Evolutionary conservation across 1,284 basidiomycete genomes (phyloP), one percentile per base, ranked within the genome.

Genomic region (Flammula alnicola): DNA sequence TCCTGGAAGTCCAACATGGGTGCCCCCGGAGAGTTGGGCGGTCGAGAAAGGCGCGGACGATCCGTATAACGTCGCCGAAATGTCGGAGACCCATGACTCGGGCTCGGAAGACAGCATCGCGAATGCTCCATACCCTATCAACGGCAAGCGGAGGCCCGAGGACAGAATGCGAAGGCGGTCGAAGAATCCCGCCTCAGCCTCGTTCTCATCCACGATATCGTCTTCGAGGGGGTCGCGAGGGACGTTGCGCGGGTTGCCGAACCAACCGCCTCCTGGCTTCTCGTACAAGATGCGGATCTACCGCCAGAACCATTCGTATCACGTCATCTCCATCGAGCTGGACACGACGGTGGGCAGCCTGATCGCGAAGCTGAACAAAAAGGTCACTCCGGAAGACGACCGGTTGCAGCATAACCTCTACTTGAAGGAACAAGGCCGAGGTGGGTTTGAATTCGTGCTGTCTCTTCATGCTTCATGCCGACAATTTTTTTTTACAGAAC

Each of bases 361-460:
- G 47, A 83, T 81, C 8, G 78, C 79, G 3, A 75, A 75, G 40
- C 74, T 95, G 42, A 82, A 84, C 25, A 71, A 76, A 53, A 89
- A 86, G 63, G 58, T 86, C 47, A 60, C 79, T 14, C 56, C 70
- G 40, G 75, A 76, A 23, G 71, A 74, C 23, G 74, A 78, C 5
- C 66, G 74, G 49, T 84, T 86, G 51, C 79, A 78, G 9, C 88
- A 93, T 72, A 81, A 83, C 58, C 62, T 96, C 33, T 93, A 93
- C 73, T 69, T 96, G 47, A 87, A 88, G 62, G 92, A 95, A 66
- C 78, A 88, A 16, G 90, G 91, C 27, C 77, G 91, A 75, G 91
- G 92, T 92, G 54, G 43, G 83, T 71, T 45, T 5, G 14, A n/a
- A n/a, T n/a, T n/a, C 16, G 31, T 29, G 19, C 32, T 41, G 31